Base-by-base conservation (phyloP, 2,329 filamentous ascomycete genomes). In the Magnaporthales sp. region DNA sequence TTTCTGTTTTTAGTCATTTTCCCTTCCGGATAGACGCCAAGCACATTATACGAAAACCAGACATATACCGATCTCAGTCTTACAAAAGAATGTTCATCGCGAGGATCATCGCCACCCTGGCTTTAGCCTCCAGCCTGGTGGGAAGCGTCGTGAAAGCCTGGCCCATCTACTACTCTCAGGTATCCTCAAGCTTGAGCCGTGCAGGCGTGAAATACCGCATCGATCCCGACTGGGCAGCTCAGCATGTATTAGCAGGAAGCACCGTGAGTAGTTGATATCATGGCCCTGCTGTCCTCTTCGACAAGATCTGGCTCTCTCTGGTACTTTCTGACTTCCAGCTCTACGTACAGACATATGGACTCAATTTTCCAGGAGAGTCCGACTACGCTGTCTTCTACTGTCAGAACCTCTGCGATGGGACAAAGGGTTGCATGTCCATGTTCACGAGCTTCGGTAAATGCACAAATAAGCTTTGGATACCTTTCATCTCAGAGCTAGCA, bases 351-450 rank as follows among this genome's bases (percentile, higher is more conserved):
- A 58, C 54, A 58, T 58, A 58, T 9, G 54, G 54, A 8, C 54
- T 58, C 9, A 58, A 58, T 27, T 58, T 58, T 7, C 54, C 54
- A 13, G 63, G 63, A 15, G 46, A 58, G 7, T 11, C 26, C 19
- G 56, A 46, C 11, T 66, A 66, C 54, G 51, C 54, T 4, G 54
- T 13, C 4, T 66, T 66, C 46, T 60, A 6, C 19, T 66, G 64
- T 46, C 64, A 66, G 30, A 60, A 60, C 64, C 22, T 30, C 26
- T 66, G 64, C 22, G 27, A 66, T 19, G n/a, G 11, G 26, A 62
- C 51, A 13, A 11, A 10, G 19, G 64, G 51, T 13, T 66, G 64
- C 22, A 22, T 24, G 24, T 66, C 64, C 1, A 60, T 66, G n/a
- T 66, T 66, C 11, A 22, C 24, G 11, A 38, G 56, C n/a, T 62